phyloP scores from a whole-genome alignment of 2,329 filamentous ascomycete species.

The Diaporthe nobilis region DNA sequence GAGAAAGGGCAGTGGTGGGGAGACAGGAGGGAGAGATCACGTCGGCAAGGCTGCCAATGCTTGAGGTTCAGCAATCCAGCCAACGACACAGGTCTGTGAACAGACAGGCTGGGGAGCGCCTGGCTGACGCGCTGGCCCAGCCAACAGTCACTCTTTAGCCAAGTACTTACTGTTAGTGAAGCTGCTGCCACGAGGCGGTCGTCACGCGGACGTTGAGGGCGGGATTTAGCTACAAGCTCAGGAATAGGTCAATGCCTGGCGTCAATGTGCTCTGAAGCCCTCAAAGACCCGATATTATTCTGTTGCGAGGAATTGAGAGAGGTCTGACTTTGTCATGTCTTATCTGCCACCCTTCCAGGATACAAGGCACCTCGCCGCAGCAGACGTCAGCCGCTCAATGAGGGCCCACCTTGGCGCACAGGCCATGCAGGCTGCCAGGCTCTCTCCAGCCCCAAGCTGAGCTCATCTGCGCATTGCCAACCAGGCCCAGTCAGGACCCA shows the following conservation, averaged over 20 bases:
- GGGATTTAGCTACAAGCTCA: not conserved
- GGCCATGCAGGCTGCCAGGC: conserved; percentile 18
- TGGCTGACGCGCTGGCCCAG: not conserved
- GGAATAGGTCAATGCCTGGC: not conserved
- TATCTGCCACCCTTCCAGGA: not conserved
- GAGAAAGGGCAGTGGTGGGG: not conserved
- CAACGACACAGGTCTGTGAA: conserved; percentile 1
- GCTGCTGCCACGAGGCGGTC: too few species aligned
- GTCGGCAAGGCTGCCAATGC: conserved; percentile 31
- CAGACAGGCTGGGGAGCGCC: conserved; percentile 4
- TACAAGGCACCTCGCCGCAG: conserved; percentile 4
- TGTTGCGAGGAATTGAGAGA: not conserved
- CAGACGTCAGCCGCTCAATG: conserved; percentile 28
- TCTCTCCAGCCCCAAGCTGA: not conserved
- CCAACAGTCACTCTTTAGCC: not conserved
- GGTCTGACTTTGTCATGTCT: not conserved
- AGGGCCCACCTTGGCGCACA: not conserved
- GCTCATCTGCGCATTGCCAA: not conserved
- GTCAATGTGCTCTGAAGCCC: not conserved
- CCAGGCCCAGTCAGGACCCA: conserved; percentile 10
- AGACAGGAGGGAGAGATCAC: conserved; percentile 22
- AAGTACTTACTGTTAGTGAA: not conserved
- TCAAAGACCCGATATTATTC: not conserved
- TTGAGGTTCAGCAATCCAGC: not conserved
- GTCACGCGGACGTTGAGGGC: too few species aligned